Evolutionary conservation across 2,329 filamentous ascomycete species (phyloP), one percentile per base, ranked within the genome.

Genomic region (Colletotrichum cuscutae): DNA sequence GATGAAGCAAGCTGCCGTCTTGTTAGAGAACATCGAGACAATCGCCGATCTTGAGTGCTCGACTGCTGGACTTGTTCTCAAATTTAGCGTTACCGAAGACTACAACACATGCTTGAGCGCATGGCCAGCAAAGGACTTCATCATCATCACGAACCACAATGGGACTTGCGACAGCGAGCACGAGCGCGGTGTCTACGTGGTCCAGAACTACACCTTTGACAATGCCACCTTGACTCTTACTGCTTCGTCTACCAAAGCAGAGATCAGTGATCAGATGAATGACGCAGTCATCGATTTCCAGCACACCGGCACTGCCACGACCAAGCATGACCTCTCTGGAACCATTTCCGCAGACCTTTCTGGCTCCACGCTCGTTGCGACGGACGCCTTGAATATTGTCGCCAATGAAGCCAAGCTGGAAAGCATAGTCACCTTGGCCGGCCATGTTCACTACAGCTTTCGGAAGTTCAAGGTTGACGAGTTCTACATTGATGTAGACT

Each of bases 401-500:
- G 82, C 82, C 24, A 78, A 84, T 42, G 75, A 76, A 13, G 82
- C 80, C 32, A 73, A 75, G 46, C 78, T 86, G 57, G 78, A 78
- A 19, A 78, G 80, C 35, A 78, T 79, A 19, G 76, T 84, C 32
- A 82, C 81, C 5, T 80, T 86, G 46, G 83, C 83, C 1, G 84
- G 84, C 26, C 81, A 82, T 66, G 78, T 86, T 13, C 77, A 80
- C 61, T 86, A 84, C 77, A 81, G 80, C 72, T 80, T 85, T 73
- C 75, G 78, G 52, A 71, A 72, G n/a, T 76, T 77, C 42, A 75
- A 78, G 56, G 75, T 84, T 6, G 76, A 82, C 52, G 76, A 79
- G 52, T 79, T 86, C 8, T 83, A 81, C 75, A 82, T 86, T 59
- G 84, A 86, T 68, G 78, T 86, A 64, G 82, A 85, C 67, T 79